Percentiles rank a stretch among this genome's conserved stretches.
These are phyloP conservation scores for Aureococcus anophagefferens DNA, from an alignment of 108 stramenopile species.

Conservation along the genomic window DNA sequence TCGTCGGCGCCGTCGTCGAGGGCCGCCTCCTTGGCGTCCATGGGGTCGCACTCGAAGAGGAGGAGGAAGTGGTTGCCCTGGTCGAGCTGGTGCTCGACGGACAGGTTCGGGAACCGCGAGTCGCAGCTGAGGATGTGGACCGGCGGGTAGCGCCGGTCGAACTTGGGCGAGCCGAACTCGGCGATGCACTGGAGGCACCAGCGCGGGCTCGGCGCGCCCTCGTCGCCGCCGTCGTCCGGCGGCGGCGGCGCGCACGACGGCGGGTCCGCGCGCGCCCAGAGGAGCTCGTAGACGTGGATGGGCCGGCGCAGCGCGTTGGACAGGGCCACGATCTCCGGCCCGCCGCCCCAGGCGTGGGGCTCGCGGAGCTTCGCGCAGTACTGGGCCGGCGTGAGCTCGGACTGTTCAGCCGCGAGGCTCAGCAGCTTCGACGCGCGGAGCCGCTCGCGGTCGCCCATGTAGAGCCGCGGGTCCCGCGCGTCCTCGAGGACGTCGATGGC, in stretches of 20 bases:
- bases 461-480: conserved; percentile 34
- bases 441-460: conserved; percentile 71
- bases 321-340: conserved; percentile 88
- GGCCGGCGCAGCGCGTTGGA: conserved; percentile 78
- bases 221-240: background rate
- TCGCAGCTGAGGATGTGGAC: conserved; percentile 69
- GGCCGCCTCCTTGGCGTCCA: background rate
- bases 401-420: conserved; percentile 62
- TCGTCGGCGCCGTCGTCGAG: background rate
- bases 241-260: conserved; percentile 4
- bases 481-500: conserved; percentile 29
- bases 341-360: conserved; percentile 89
- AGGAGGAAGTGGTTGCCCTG: conserved; percentile 89
- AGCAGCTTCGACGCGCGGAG: conserved; percentile 60
- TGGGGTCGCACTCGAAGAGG: conserved; percentile 34
- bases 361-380: conserved; percentile 77
- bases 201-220: background rate
- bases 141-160: conserved; percentile 49
- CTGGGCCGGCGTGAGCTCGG: conserved; percentile 58
- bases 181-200: conserved; percentile 81
- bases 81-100: conserved; percentile 51
- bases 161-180: conserved; percentile 81
- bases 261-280: conserved; percentile 3
- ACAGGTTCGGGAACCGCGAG: conserved; percentile 75
- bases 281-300: conserved; percentile 83